Base-by-base conservation (phyloP, 139 green algal genomes). In the Chlorella sp. region DNA sequence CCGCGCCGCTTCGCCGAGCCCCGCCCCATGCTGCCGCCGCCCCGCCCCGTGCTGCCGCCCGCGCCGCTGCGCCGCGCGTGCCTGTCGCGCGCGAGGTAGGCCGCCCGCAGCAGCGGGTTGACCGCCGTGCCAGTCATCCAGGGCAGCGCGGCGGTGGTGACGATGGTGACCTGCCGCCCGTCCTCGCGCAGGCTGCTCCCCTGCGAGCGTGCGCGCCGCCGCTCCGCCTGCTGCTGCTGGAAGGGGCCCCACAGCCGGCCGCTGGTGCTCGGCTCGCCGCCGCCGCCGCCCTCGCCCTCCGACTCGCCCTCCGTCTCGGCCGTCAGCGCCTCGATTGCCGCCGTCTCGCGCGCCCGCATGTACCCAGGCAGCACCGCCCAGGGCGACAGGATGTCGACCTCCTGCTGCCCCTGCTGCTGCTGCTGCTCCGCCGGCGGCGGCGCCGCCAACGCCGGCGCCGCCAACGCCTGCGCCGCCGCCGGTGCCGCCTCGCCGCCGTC, bases 111-210 rank as follows among this genome's bases (percentile, higher is more conserved):
- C 77, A 99, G 88, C 51, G 96, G 96, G 84, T 99, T 99, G 14
- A 99, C 94, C 2, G 92, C 87, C 0, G 96, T 99, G 55, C 96
- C 96, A 17, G 96, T 99, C 90, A 99, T 97, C 96, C 96, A 99
- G 0, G 96, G 96, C 76, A 99, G 84, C 27, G 88, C 85, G 6
- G 96, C 96, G 5, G 96, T 99, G 9, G 96, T 99, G 12, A 98
- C 93, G 71, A 99, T 98, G 59, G 95, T 92, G 21, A 99, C 90
- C 50, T 92, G 83, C 8, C 93, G 85, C 3, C 88, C 92, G 14
- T 89, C 82, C 25, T 95, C 90, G 8, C 88, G 82, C 74, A 97
- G 76, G 55, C 79, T 93, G 73, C 74, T 82, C 17, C 23, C 50
- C 41, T 69, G 53, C 36, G 31, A 41, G 53, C 41, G 43, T 15